Evolutionary conservation across 1,284 basidiomycete genomes (phyloP), one percentile per base, ranked within the genome.

Genomic region (Tilletiopsis washingtonensis): DNA sequence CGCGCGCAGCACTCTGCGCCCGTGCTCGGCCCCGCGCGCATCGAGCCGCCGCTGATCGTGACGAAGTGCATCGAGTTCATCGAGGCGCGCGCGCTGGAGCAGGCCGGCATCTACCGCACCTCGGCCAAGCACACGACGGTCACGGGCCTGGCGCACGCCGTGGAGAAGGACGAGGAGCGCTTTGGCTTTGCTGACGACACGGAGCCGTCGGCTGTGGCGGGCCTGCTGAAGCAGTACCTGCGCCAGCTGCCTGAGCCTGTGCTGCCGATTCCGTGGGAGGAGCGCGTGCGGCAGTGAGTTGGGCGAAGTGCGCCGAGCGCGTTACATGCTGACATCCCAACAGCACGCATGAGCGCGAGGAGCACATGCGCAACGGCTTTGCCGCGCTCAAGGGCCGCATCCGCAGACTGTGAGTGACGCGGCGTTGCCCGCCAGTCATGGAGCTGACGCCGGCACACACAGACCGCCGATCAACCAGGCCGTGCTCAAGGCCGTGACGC

Each of bases 211-310:
- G 86, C 85, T 9, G 85, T 96, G n/a, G 82, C 88, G 4, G 89
- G 88, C 0, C 79, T 98, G 42, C 76, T 99, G 50, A 97, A 98
- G 84, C 77, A 86, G 37, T 91, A 90, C 76, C 78, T 99, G 34
- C 84, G 93, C 26, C 88, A 91, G 68, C 77, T 98, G 2, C 91
- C 93, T 0, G 88, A 91, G 63, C 87, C 91, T 0, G 79, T 97
- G n/a, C 91, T 97, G 77, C 83, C 78, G 57, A 88, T 88, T 65
- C 78, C 86, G 1, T 77, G 88, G 26, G 81, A 84, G 51, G 93
- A 97, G 63, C 81, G 90, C 24, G 78, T 87, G 40, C 49, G 57
- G 47, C 66, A 69, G 32, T 34, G 17, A 34, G 32, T 34, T 34
- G 32, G 32, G 2, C 32, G 17, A 34, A 34, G 32, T 17, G 1